A percentile compares a stretch with the other conserved stretches of the same genome.
phyloP scores from a whole-genome alignment of 2,329 filamentous ascomycete species.

The Fusarium duplospermum region DNA sequence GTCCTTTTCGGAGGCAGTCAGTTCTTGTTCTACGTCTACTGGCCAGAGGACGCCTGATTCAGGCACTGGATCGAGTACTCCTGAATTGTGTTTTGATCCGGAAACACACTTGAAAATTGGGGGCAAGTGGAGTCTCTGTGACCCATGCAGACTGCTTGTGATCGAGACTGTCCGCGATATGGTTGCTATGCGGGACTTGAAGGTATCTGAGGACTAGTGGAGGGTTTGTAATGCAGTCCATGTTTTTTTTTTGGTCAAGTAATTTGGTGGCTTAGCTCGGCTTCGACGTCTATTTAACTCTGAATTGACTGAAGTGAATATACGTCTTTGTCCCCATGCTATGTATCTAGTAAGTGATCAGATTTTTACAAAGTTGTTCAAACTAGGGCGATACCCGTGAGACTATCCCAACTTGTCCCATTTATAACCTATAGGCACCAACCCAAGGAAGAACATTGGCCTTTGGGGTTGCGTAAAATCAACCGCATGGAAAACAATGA shows the following conservation, averaged over 20 bases:
- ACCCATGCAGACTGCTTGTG: background rate
- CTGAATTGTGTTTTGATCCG: background rate
- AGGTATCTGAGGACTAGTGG: background rate
- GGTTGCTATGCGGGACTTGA: background rate
- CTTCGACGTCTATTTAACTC: background rate
- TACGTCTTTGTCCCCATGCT: background rate
- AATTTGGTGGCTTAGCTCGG: background rate
- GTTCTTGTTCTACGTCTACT: background rate
- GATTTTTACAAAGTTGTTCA: background rate
- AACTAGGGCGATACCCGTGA: background rate
- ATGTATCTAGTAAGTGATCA: background rate
- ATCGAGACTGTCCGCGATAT: background rate
- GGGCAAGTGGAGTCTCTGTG: background rate
- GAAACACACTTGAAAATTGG: background rate
- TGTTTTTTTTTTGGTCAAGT: background rate
- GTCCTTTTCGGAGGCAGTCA: too few species aligned
- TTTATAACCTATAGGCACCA: background rate
- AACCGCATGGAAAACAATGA: background rate
- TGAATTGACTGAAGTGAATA: background rate
- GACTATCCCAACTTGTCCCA: background rate
- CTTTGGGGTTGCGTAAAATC: too few species aligned
- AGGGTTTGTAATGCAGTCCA: background rate
- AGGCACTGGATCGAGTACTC: background rate
- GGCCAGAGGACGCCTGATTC: background rate
- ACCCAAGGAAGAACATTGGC: background rate